Conservation (phyloP, 2,329 filamentous ascomycete species). For the Colletotrichum phormii region DNA sequence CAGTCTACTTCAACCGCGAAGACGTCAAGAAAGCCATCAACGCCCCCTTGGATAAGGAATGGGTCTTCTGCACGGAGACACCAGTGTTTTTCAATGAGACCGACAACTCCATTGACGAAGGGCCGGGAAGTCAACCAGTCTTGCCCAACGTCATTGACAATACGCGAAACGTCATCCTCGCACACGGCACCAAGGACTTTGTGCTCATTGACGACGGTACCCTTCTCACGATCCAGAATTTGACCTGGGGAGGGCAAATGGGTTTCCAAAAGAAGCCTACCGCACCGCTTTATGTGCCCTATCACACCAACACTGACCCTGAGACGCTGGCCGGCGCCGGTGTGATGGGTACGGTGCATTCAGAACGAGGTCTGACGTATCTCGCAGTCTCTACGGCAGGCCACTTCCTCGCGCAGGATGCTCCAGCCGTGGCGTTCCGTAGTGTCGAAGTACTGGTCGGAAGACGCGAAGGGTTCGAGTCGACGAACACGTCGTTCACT, state of each 20-base stretch:
- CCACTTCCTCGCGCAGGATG: constrained; percentile 77
- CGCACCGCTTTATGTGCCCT: constrained; percentile 76
- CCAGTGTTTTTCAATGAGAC: constrained; percentile 51
- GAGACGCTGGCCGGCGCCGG: constrained; percentile 65
- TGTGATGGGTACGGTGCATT: constrained; percentile 76
- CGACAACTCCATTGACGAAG: constrained; percentile 59
- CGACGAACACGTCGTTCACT: constrained; percentile 51
- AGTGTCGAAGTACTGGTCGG: constrained; percentile 83
- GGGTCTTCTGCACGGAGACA: constrained; percentile 56
- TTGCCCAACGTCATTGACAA: constrained; percentile 79
- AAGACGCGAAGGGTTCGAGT: constrained; percentile 67
- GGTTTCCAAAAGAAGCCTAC: constrained; percentile 74
- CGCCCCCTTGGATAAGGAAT: constrained; percentile 58
- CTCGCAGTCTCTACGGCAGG: constrained; percentile 73
- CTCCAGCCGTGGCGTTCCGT: constrained; percentile 75
- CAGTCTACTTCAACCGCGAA: constrained; percentile 76
- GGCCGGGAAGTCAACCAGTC: constrained; percentile 64
- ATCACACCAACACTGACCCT: constrained; percentile 56
- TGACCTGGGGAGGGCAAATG: constrained; percentile 80
- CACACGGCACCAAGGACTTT: constrained; percentile 77
- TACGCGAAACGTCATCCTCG: constrained; percentile 79
- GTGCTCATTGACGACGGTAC: constrained; percentile 77
- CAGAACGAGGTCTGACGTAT: constrained; percentile 81
- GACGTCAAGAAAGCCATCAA: constrained; percentile 79
- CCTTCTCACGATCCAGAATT: constrained; percentile 80